Evolutionary conservation across 1,139 yeast genomes (phyloP), one percentile per base, ranked within the genome.

Genomic region (Cylindricascospora bacillispora): DNA sequence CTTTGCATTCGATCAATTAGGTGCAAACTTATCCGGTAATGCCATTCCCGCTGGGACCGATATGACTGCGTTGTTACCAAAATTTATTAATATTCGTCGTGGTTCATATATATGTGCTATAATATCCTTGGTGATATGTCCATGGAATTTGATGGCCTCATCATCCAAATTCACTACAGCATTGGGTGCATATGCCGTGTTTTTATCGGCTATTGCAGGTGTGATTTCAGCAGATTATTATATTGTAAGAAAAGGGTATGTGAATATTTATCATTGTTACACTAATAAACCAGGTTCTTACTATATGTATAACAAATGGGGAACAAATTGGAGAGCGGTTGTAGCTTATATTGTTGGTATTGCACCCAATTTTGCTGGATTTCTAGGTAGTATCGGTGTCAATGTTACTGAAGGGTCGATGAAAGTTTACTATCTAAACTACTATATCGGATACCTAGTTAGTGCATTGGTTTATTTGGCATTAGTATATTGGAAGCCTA

Each of bases 1-100:
- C 1, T 80, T 83, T 58, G 79, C 83, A 2, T 56, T 83, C 36
- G 93, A 94, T 12, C 94, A 83, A 57, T 61, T 82, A 39, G 95
- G 95, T 52, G 79, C 93, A n/a, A 85, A 85, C 51, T 79, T 85
- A 39, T 73, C 92, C 22, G 95, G 94, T 10, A 85, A 85, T 57
- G 77, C 93, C 4, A 62, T 85, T 32, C 75, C 93, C 4, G 89
- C 92, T 31, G 95, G 95, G 50, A 83, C 93, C 3, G 95, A 85
- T 57, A 71, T 82, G 60, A 71, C 94, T 10, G 93, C 95, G 2
- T 52, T 85, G 40, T 54, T 81, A 29, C 95, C 95, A 22, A 64
- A 76, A 36, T 82, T 63, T 55, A 62, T 85, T 49, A 82, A 77
- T 57, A 83, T 85, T 45, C 68, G 93, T 55, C 73, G 95, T 41